These are phyloP conservation scores for Pleurotus sapidus DNA, from an alignment of 768 basidiomycete genomes.

Conservation along the genomic window DNA sequence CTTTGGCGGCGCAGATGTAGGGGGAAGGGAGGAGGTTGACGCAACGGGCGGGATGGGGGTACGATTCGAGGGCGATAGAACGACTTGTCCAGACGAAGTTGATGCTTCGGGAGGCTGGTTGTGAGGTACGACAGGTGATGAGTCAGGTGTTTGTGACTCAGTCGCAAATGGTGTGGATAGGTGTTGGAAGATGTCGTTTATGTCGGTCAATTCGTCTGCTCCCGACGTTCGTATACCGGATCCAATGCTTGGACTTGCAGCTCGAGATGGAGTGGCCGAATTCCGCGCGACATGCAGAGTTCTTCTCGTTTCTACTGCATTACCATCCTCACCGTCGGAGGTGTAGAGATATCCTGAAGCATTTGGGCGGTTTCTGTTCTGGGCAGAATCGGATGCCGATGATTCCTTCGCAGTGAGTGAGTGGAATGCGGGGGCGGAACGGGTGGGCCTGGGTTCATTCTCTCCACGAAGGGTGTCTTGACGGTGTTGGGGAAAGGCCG, in stretches of 20 bases:
- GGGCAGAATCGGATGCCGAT: constrained; percentile 25
- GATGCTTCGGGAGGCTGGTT: constrained; percentile 27
- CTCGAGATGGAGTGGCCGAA: constrained; percentile 29
- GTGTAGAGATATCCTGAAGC: constrained; percentile 56
- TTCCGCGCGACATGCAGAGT: neutral
- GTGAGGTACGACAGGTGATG: constrained; percentile 48
- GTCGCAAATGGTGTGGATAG: constrained; percentile 69
- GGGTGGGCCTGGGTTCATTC: constrained; percentile 53
- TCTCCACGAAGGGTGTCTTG: constrained; percentile 37
- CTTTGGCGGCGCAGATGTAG: constrained; percentile 24
- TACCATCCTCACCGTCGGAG: constrained; percentile 29
- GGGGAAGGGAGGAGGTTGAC: constrained; percentile 46
- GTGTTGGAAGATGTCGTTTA: constrained; percentile 75
- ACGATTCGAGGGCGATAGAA: constrained; percentile 36
- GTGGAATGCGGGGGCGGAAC: constrained; percentile 76
- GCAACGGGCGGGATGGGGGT: constrained; percentile 38
- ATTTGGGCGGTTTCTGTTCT: constrained; percentile 36
- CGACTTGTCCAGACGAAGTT: constrained; percentile 19
- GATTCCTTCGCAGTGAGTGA: constrained; percentile 63
- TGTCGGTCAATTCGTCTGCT: constrained; percentile 63
- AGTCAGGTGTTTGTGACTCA: constrained; percentile 44
- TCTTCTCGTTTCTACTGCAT: constrained; percentile 1
- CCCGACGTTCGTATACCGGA: constrained; percentile 44
- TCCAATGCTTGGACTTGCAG: constrained; percentile 29
- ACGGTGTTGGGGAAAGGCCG: constrained; percentile 40